Base-by-base conservation (phyloP, 2,329 filamentous ascomycete species). In the Diaporthe sp. region DNA sequence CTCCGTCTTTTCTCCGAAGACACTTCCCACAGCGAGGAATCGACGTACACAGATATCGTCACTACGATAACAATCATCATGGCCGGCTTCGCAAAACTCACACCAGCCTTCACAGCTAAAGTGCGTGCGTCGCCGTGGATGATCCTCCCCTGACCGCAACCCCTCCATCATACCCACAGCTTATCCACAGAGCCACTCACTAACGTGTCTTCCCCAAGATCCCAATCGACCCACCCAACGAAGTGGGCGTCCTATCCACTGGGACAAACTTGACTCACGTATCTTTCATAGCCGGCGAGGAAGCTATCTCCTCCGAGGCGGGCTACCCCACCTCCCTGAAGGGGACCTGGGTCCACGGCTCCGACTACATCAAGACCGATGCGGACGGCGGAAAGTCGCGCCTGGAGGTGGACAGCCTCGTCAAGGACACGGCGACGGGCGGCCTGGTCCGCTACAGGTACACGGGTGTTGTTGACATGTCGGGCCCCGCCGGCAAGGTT, bases 351-450 rank as follows among this genome's bases (percentile, higher is more conserved):
- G 68, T 83, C 61, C 83, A 85, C 76, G 86, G 85, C 75, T 82
- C 81, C 63, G 86, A 87, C 80, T 86, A 81, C 80, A 85, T 87
- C 79, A 83, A 82, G 74, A 79, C 81, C 53, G 84, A 85, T 76
- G 82, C 83, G 20, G 80, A 82, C 75, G 83, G 83, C 39, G 76
- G 78, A 25, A 80, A 84, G 76, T 79, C 83, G 53, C 82, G 85
- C n/a, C 83, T 87, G 49, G 84, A 86, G 49, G 85, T 87, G 67
- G 82, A 82, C 73, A 82, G 81, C 76, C 71, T 84, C 1, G 77
- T 84, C 67, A 83, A 83, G 73, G 83, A 86, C 71, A 78, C 79
- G 57, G 44, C 37, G 42, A 81, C 79, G 42, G 82, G 81, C 31
- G 82, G 79, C 5, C 34, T 82, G 7, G 76, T 87, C 39, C 80